Percentiles rank a stretch among this genome's conserved stretches.
Conservation (phyloP, 192 early-diverging fungal species). For the Tieghemiomyces parasiticus region DNA sequence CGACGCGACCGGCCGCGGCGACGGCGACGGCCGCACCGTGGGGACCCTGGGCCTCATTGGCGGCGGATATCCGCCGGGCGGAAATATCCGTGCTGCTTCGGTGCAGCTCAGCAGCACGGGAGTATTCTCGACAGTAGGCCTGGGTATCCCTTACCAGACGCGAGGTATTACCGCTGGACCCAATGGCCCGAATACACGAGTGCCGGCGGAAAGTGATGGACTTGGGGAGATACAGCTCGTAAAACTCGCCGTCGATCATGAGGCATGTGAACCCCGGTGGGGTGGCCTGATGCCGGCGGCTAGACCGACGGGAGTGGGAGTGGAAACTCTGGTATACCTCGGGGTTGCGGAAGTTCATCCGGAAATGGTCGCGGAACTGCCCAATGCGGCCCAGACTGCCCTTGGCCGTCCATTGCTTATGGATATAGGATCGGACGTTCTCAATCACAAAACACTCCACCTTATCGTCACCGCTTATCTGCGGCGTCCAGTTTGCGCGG, state of each 20-base stretch:
- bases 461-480: slow-evolving; percentile 49
- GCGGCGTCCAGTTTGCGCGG: slow-evolving; percentile 38
- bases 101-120: too few relatives aligned
- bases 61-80: too few relatives aligned
- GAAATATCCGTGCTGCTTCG: too few relatives aligned
- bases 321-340: slow-evolving; percentile 23
- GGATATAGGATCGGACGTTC: slow-evolving; percentile 40
- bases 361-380: slow-evolving; percentile 41
- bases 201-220: slow-evolving; percentile 40
- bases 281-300: slow-evolving; percentile 18
- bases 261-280: slow-evolving; percentile 35
- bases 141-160: slow-evolving; percentile 38
- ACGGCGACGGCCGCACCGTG: too few relatives aligned
- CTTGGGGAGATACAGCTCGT: slow-evolving; percentile 43
- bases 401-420: slow-evolving; percentile 42
- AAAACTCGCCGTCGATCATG: slow-evolving; percentile 72
- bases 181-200: slow-evolving; percentile 49
- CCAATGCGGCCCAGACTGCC: slow-evolving; percentile 45
- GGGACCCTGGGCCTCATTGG: too few relatives aligned
- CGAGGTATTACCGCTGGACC: slow-evolving; percentile 29
- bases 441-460: slow-evolving; percentile 50
- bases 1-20: too few relatives aligned
- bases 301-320: slow-evolving; percentile 14
- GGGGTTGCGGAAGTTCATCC: slow-evolving; percentile 36
- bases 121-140: neutral